Evolutionary conservation across 805 yeast species (phyloP).

Genomic region (Zygosaccharomyces gambellarensis): DNA sequence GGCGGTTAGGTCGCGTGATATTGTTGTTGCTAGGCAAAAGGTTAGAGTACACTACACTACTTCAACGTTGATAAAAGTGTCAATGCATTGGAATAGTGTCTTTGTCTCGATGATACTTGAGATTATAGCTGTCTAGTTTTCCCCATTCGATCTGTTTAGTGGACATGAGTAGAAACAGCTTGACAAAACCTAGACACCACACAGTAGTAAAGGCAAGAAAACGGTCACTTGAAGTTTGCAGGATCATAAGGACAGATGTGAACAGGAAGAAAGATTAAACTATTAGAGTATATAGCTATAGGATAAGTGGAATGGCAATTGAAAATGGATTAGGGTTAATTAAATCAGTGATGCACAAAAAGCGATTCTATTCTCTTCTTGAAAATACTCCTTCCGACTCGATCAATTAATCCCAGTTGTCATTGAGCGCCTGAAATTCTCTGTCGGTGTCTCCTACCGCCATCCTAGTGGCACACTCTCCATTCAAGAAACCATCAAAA

Average conservation of each 20-base stretch:
- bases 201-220: not conserved
- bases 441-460: constrained; percentile 3
- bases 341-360: not conserved
- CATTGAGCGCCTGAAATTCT: constrained; percentile 9
- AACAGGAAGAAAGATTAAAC: constrained; percentile 5
- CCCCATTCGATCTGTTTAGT: not conserved
- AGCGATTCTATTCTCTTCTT: not conserved
- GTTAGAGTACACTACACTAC: too few species aligned
- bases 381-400: not conserved
- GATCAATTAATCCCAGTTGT: constrained; percentile 13
- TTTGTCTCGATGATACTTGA: too few species aligned
- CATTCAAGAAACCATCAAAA: constrained; percentile 10
- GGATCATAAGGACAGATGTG: not conserved
- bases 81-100: too few species aligned
- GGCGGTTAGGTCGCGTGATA: too few species aligned
- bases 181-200: not conserved
- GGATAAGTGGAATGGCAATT: not conserved
- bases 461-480: not conserved
- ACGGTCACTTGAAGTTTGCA: not conserved
- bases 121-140: too few species aligned
- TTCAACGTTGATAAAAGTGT: too few species aligned
- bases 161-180: not conserved
- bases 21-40: too few species aligned
- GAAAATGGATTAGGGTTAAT: not conserved
- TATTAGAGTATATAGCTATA: constrained; percentile 4